phyloP scores from a whole-genome alignment of 2,329 filamentous ascomycete species.

The Curvularia hawaiiensis region DNA sequence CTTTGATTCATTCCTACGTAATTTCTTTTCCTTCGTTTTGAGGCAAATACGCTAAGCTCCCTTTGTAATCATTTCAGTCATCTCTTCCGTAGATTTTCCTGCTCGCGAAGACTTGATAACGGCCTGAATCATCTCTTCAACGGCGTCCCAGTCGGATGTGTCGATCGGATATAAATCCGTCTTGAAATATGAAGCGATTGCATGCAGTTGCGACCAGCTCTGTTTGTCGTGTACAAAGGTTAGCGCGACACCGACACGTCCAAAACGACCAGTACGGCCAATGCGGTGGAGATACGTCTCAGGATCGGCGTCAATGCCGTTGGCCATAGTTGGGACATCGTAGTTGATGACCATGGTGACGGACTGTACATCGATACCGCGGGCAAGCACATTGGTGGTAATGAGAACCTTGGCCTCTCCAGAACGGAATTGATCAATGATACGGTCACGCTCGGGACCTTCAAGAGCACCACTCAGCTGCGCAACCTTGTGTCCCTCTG shows the following conservation, averaged over 20 bases:
- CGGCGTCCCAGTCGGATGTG: slow-evolving; percentile 87
- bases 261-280: slow-evolving; percentile 94
- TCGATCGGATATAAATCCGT: slow-evolving; percentile 82
- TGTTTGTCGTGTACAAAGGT: slow-evolving; percentile 88
- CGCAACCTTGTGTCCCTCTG: slow-evolving; percentile 89
- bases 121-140: slow-evolving; percentile 80
- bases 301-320: slow-evolving; percentile 73
- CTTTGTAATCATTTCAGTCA: slow-evolving; percentile 35
- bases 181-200: slow-evolving; percentile 80
- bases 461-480: slow-evolving; percentile 89
- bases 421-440: slow-evolving; percentile 84
- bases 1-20: slow-evolving; percentile 25
- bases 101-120: slow-evolving; percentile 53
- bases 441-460: slow-evolving; percentile 77
- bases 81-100: slow-evolving; percentile 49
- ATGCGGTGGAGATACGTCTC: slow-evolving; percentile 99
- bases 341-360: slow-evolving; percentile 99
- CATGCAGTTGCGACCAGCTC: slow-evolving; percentile 77
- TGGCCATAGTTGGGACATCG: slow-evolving; percentile 60
- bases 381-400: slow-evolving; percentile 94
- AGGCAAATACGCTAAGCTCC: not conserved
- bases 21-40: slow-evolving; percentile 1
- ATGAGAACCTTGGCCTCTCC: slow-evolving; percentile 95
- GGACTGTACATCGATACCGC: slow-evolving; percentile 89
- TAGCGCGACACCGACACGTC: slow-evolving; percentile 93